Evolutionary conservation across 441 rosid species (phyloP).

Genomic region (Biscutella laevigata): DNA sequence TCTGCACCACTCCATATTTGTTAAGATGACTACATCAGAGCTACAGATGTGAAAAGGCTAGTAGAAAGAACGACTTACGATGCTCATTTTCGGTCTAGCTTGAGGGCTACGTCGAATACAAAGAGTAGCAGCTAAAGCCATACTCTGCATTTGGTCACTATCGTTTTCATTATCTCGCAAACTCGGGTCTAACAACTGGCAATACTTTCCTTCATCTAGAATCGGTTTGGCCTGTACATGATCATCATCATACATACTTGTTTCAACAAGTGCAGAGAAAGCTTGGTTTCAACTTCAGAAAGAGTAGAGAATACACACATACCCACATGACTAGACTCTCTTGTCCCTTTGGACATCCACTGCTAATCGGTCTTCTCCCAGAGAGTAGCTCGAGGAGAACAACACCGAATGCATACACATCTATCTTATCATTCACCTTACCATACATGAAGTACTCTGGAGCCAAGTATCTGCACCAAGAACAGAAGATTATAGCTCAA

Average conservation of each 20-base stretch:
- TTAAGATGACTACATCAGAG: neutral
- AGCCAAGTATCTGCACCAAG: constrained; percentile 51
- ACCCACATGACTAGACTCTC: constrained; percentile 81
- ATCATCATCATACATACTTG: neutral
- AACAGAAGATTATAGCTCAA: constrained; percentile 10
- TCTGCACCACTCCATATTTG: constrained; percentile 22
- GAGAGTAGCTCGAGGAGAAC: constrained; percentile 70
- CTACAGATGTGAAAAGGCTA: neutral
- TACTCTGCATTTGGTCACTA: constrained; percentile 39
- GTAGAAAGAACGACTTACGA: constrained; percentile 25
- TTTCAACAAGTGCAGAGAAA: neutral
- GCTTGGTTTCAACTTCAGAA: neutral
- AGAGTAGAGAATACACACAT: too few species aligned
- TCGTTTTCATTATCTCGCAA: constrained; percentile 31
- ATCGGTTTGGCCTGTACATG: constrained; percentile 52
- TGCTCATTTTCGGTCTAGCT: constrained; percentile 56
- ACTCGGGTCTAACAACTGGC: constrained; percentile 46
- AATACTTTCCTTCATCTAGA: constrained; percentile 39
- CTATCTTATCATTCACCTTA: constrained; percentile 61
- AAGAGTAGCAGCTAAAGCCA: constrained; percentile 60
- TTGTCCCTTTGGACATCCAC: constrained; percentile 51
- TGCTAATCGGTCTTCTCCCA: constrained; percentile 59
- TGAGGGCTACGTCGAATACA: constrained; percentile 57
- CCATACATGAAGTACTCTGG: constrained; percentile 77
- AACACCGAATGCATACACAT: constrained; percentile 65